Percentiles rank a stretch among this genome's conserved stretches.
phyloP scores from a whole-genome alignment of 2,329 filamentous ascomycete genomes.

The Pseudocercospora vitis region DNA sequence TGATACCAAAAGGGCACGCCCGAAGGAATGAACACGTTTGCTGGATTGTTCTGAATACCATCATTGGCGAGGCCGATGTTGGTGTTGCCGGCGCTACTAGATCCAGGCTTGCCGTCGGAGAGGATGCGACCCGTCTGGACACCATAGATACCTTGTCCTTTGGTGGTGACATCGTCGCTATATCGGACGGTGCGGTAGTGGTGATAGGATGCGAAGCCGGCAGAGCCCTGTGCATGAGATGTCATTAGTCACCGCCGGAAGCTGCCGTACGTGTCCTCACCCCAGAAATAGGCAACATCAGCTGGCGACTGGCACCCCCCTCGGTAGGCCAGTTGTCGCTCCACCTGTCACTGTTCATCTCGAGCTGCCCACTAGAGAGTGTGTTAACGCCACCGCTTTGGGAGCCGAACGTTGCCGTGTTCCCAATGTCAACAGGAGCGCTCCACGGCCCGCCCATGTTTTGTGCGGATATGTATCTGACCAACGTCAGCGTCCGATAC shows the following conservation, averaged over 20 bases:
- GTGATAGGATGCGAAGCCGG: conserved; percentile 23
- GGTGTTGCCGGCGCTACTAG: conserved; percentile 14
- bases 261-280: neutral
- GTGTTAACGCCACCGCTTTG: conserved; percentile 24
- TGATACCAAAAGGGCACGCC: conserved; percentile 27
- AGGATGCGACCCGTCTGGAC: conserved; percentile 26
- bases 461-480: conserved; percentile 18
- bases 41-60: conserved; percentile 17
- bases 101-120: conserved; percentile 20
- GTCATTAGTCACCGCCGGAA: neutral
- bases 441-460: conserved; percentile 24
- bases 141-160: conserved; percentile 23
- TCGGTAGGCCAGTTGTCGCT: conserved; percentile 22
- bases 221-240: neutral
- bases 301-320: conserved; percentile 21
- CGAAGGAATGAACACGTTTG: conserved; percentile 18
- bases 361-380: conserved; percentile 13
- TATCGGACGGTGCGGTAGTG: conserved; percentile 23
- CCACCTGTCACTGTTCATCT: conserved; percentile 25
- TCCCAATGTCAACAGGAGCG: conserved; percentile 20
- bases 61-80: conserved; percentile 22
- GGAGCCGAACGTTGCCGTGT: conserved; percentile 23
- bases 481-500: neutral
- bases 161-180: conserved; percentile 21
- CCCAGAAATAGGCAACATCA: conserved; percentile 23